Evolutionary conservation across 164 flowering plant genomes (phyloP).

Genomic region (Vitis riparia): DNA sequence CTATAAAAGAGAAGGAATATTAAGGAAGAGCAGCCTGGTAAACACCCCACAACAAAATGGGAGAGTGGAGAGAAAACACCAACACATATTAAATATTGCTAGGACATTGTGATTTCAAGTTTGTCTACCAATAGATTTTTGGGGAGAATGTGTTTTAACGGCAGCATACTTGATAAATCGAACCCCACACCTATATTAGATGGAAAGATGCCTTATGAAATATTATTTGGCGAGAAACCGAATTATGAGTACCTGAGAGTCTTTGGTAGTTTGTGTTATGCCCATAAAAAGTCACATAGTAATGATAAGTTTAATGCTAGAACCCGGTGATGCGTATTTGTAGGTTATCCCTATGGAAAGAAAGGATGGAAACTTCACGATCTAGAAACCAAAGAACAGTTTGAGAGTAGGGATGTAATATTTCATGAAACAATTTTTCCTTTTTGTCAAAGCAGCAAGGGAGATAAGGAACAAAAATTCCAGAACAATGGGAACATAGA

Average conservation of each 20-base stretch:
- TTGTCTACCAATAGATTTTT: neutral
- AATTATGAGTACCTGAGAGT: neutral
- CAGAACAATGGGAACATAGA: too few relatives aligned
- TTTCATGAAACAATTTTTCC: neutral
- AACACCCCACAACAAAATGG: slow-evolving; percentile 9
- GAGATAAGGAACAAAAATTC: too few relatives aligned
- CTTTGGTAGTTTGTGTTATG: slow-evolving; percentile 8
- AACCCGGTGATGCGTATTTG: slow-evolving; percentile 5
- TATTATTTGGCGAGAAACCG: neutral
- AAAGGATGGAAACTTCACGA: slow-evolving; percentile 16
- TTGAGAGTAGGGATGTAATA: neutral
- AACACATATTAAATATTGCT: slow-evolving; percentile 8
- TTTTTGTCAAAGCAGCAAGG: too few relatives aligned
- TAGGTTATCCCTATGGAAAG: slow-evolving; percentile 15
- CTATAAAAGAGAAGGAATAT: too few relatives aligned
- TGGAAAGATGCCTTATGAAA: neutral
- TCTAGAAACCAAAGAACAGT: slow-evolving; percentile 2
- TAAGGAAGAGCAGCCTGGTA: too few relatives aligned
- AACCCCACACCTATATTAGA: neutral
- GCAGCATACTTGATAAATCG: slow-evolving; percentile 3
- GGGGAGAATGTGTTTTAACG: slow-evolving; percentile 12
- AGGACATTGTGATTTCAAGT: slow-evolving; percentile 9
- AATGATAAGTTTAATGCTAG: slow-evolving; percentile 12
- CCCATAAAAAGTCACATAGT: neutral
- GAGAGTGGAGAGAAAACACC: slow-evolving; percentile 10